These are phyloP conservation scores for Pythium sukuiense DNA, from an alignment of 352 stramenopile genomes.

Conservation along the genomic window DNA sequence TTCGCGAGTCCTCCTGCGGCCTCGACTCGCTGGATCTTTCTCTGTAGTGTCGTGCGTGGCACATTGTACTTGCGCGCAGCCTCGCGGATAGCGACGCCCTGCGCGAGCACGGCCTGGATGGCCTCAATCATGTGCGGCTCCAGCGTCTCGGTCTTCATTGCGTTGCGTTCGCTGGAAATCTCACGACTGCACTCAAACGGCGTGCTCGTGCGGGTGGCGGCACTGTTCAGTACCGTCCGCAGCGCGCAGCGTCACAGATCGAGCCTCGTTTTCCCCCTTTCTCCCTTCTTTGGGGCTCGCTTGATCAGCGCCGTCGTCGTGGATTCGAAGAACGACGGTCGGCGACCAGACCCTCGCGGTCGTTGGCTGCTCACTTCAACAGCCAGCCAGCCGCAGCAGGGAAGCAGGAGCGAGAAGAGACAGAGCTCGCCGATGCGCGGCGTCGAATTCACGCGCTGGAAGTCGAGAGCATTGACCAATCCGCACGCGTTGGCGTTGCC, in stretches of 20 bases:
- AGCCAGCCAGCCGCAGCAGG: conserved; percentile 20
- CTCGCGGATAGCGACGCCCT: conserved; percentile 70
- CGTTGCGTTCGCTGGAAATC: conserved; percentile 13
- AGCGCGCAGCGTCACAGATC: conserved; percentile 1
- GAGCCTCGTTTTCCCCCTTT: not conserved
- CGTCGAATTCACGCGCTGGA: conserved; percentile 22
- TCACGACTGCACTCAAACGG: conserved; percentile 8
- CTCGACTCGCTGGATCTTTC: conserved; percentile 42
- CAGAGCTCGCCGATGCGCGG: conserved; percentile 15
- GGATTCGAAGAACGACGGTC: conserved; percentile 14
- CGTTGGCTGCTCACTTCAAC: conserved; percentile 26
- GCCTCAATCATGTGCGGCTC: conserved; percentile 56
- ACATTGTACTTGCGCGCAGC: conserved; percentile 70
- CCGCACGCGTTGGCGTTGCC: conserved; percentile 13
- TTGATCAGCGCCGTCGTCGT: conserved; percentile 4
- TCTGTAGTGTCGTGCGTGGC: conserved; percentile 74
- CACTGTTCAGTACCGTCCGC: not conserved
- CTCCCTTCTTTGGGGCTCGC: not conserved
- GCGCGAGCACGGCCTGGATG: conserved; percentile 54
- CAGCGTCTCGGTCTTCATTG: conserved; percentile 32
- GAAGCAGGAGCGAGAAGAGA: conserved; percentile 11
- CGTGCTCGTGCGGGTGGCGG: not conserved
- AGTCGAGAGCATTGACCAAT: conserved; percentile 23
- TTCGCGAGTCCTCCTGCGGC: conserved; percentile 8
- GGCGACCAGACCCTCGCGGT: not conserved